A percentile compares a stretch with the other conserved stretches of the same genome.
Evolutionary conservation across 805 yeast genomes (phyloP).

Genomic region (Blastobotrys attinorum): DNA sequence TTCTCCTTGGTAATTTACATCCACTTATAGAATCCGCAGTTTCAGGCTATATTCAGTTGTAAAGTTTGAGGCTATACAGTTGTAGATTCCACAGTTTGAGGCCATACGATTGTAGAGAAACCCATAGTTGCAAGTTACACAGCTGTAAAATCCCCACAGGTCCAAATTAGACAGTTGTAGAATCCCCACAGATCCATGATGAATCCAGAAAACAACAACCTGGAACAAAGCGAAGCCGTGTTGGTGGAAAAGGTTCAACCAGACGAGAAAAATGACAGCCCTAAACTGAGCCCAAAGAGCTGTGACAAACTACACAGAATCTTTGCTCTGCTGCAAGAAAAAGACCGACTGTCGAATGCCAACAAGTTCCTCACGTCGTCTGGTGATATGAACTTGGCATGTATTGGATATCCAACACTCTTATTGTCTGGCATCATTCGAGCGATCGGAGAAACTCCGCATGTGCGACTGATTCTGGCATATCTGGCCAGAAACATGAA

Average conservation of each 20-base stretch:
- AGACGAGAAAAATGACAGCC: neutral
- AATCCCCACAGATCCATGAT: no score
- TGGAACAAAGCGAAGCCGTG: neutral
- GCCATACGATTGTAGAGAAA: no score
- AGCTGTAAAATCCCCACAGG: no score
- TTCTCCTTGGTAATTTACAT: no score
- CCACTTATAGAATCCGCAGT: no score
- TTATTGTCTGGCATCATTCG: slow-evolving; percentile 15
- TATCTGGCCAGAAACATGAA: slow-evolving; percentile 13
- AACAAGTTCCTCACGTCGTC: slow-evolving; percentile 7
- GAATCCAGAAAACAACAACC: no score
- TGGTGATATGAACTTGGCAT: slow-evolving; percentile 20
- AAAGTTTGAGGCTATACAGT: no score
- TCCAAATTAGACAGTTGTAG: no score
- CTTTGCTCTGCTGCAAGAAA: neutral
- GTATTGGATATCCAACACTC: slow-evolving; percentile 25
- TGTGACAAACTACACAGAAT: neutral
- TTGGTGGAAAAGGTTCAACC: neutral
- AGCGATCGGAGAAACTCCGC: slow-evolving; percentile 2
- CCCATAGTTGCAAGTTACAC: no score
- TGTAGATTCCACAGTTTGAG: no score
- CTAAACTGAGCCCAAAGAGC: neutral
- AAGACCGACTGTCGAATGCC: slow-evolving; percentile 1
- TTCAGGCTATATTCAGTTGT: no score
- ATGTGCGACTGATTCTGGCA: slow-evolving; percentile 6